These are phyloP conservation scores for Eutrema heterophyllum DNA, from an alignment of 345 rosid species.

Conservation along the genomic window DNA sequence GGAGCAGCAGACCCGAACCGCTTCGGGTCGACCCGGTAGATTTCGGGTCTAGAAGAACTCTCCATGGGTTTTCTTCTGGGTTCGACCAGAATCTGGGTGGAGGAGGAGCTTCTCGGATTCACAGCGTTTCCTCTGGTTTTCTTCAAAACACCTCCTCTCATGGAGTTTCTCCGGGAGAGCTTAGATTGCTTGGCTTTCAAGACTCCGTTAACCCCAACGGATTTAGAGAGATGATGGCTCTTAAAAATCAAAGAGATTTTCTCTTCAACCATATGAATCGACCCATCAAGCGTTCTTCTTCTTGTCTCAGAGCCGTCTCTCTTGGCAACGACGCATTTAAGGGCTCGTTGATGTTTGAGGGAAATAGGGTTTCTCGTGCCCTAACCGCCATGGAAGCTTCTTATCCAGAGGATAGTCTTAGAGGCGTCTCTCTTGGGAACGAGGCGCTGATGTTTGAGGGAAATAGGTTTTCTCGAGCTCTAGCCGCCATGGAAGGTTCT, in stretches of 20 bases:
- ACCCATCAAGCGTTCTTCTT: conserved; percentile 21
- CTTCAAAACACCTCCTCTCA: conserved; percentile 13
- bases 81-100: conserved; percentile 3
- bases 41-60: conserved; percentile 23
- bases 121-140: conserved; percentile 25
- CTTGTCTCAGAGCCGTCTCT: background rate
- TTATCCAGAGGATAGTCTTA: too few species aligned
- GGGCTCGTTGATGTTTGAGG: conserved; percentile 24
- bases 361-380: conserved; percentile 27
- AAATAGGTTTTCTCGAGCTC: too few species aligned
- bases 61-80: conserved; percentile 17
- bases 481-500: background rate
- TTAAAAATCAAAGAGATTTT: conserved; percentile 29
- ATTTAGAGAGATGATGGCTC: conserved; percentile 30
- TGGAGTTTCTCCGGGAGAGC: conserved; percentile 14
- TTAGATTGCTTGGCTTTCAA: conserved; percentile 29
- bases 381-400: conserved; percentile 25
- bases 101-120: conserved; percentile 21
- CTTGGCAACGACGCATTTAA: background rate
- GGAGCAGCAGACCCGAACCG: conserved; percentile 30
- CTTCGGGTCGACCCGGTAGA: conserved; percentile 33
- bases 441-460: background rate
- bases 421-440: background rate
- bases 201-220: conserved; percentile 25
- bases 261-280: conserved; percentile 30